Base-by-base conservation (phyloP, 805 yeast species). In the Wickerhamiella hasegawae region DNA sequence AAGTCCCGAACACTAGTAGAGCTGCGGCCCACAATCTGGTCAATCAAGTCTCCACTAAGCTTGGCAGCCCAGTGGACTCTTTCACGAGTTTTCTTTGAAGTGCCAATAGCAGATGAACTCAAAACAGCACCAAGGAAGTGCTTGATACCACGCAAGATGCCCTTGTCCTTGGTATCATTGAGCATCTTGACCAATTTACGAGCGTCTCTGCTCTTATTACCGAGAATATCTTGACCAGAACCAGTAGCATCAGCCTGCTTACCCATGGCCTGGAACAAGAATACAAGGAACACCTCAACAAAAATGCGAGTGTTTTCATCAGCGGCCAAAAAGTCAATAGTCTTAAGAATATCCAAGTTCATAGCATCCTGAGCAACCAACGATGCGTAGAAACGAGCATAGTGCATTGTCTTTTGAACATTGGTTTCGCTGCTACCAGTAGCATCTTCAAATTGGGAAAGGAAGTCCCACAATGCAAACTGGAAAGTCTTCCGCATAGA, bases 391-490 rank as follows among this genome's bases (percentile, higher is more conserved):
- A 90, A 73, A 39, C 82, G 65, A 3, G 94, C 96, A 44, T 76
- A 61, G 44, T 81, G 82, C 31, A 79, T 65, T 17, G 75, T 62
- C 44, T 69, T 69, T 45, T 68, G 69, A 24, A 80, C 52, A 44
- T 70, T 68, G 5, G 62, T 47, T 27, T 37, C 20, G 4, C 24
- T 36, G 36, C 33, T 37, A 40, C 43, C 47, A 2, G 55, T 60
- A 4, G 67, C 70, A 2, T 66, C 70, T 43, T 81, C 94, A 30
- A 82, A 60, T 24, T 74, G 81, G 44, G 73, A 73, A 14, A 85
- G 47, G 30, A 73, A 65, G 54, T 90, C 94, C 97, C 97, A 90
- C 28, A 90, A 63, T 46, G 73, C 63, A 52, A 90, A 84, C 51
- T 87, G 96, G 47, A 90, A 77, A 0, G 93, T 72, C 55, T 85